These are phyloP conservation scores for Lipomyces yamanashiensis DNA, from an alignment of 805 yeast genomes.

Conservation along the genomic window DNA sequence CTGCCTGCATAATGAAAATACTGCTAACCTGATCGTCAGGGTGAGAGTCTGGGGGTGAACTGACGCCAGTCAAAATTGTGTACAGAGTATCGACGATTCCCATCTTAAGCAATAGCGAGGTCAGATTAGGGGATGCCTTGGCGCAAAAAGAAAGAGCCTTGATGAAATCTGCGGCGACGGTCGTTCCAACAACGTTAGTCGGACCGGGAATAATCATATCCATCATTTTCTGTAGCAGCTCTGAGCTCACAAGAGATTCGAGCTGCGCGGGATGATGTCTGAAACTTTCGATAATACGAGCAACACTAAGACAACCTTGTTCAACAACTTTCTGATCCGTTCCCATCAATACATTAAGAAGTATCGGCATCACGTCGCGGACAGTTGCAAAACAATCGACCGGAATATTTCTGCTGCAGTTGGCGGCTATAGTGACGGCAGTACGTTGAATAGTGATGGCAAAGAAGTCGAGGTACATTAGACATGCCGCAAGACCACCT, in stretches of 20 bases:
- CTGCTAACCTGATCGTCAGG: constrained; percentile 44
- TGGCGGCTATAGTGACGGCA: constrained; percentile 72
- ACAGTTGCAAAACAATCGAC: constrained; percentile 53
- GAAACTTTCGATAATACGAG: constrained; percentile 60
- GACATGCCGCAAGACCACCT: constrained; percentile 66
- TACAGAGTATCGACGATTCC: constrained; percentile 55
- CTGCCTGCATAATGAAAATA: constrained; percentile 62
- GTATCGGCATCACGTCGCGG: constrained; percentile 60
- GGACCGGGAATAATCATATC: constrained; percentile 27
- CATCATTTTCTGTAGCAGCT: constrained; percentile 43
- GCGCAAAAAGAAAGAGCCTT: constrained; percentile 53
- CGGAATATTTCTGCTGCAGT: constrained; percentile 60
- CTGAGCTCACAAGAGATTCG: constrained; percentile 51
- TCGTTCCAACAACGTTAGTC: constrained; percentile 25
- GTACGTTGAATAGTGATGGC: constrained; percentile 87
- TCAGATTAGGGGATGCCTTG: constrained; percentile 50
- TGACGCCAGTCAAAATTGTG: constrained; percentile 57
- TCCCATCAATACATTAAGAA: constrained; percentile 58
- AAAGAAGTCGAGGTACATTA: constrained; percentile 82
- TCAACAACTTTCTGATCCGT: constrained; percentile 66
- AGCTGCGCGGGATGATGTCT: constrained; percentile 49
- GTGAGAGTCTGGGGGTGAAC: constrained; percentile 42
- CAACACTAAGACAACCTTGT: constrained; percentile 66
- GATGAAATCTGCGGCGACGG: constrained; percentile 27
- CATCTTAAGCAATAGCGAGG: constrained; percentile 54